Evolutionary conservation across 768 basidiomycete species (phyloP), one percentile per base, ranked within the genome.

Genomic region (Dacryopinax primogenitus): DNA sequence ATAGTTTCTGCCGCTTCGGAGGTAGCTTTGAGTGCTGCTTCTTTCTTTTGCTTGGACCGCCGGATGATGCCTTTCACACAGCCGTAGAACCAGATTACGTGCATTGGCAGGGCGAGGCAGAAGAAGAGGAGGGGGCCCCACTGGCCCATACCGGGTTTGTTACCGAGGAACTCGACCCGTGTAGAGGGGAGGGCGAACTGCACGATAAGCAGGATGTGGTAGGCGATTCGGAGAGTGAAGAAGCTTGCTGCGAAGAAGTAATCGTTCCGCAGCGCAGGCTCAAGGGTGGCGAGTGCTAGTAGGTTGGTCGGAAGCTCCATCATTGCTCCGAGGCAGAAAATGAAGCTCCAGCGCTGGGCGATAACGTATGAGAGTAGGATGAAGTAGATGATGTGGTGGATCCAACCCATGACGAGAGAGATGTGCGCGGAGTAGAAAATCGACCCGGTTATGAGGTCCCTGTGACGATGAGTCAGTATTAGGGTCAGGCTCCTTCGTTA

Each of bases 281-380:
- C 70, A 32, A 84, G 74, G 58, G 77, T 78, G 23, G 77, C 76
- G 11, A 81, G 39, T 16, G 79, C 81, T 11, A 84, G 76, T 35
- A 83, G 68, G 67, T 83, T 80, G 0, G 83, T 85, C 6, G 83
- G 83, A 32, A 83, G 71, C 76, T 83, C 83, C 83, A 84, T 82
- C 23, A 78, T 65, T 0, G 76, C 75, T 28, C 72, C 74, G 15
- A 82, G 71, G 28, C 76, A 73, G 70, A 84, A 83, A 15, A 82
- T 71, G 30, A 78, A 76, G 1, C 77, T 69, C 74, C 76, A 78
- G 7, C 66, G 69, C 13, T 68, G 67, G 28, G 74, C 71, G 18
- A 79, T 72, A 1, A 77, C 68, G 66, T 78, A 71, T 28, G 80
- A 74, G 66, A 79, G 75, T 11, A 82, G 69, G 45, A 73, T 68